These are phyloP conservation scores for Phaeosphaeria sp. DNA, from an alignment of 2,329 filamentous ascomycete species.

Conservation along the genomic window DNA sequence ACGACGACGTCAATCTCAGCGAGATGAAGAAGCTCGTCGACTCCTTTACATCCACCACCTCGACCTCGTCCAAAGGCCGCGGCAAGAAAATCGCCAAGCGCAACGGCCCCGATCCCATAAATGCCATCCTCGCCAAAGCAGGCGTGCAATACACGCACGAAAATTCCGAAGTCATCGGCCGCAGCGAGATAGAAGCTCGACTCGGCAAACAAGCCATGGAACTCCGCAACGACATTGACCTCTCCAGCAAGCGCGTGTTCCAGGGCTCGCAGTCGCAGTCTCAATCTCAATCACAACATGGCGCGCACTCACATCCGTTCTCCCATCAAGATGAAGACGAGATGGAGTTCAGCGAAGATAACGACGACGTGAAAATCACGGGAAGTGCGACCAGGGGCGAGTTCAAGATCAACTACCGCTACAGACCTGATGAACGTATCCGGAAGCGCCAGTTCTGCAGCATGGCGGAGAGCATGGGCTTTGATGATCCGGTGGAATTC, in stretches of 20 bases:
- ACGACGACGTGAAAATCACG: slow-evolving; percentile 19
- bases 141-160: slow-evolving; percentile 97
- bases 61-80: slow-evolving; percentile 27
- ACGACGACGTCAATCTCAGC: slow-evolving; percentile 50
- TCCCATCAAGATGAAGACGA: slow-evolving; percentile 22
- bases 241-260: slow-evolving; percentile 65
- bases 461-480: slow-evolving; percentile 84
- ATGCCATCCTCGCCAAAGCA: slow-evolving; percentile 85
- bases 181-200: slow-evolving; percentile 87
- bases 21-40: slow-evolving; percentile 65
- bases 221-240: slow-evolving; percentile 59
- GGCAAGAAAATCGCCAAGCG: slow-evolving; percentile 52
- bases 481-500: slow-evolving; percentile 79
- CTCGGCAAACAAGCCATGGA: slow-evolving; percentile 79
- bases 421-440: slow-evolving; percentile 77
- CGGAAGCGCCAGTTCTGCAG: slow-evolving; percentile 85
- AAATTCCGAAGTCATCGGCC: slow-evolving; percentile 92
- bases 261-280: slow-evolving; percentile 53
- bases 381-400: slow-evolving; percentile 32
- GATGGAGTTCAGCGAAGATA: slow-evolving; percentile 13
- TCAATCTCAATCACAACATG: slow-evolving; percentile 16
- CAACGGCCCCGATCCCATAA: slow-evolving; percentile 72
- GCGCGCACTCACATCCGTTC: slow-evolving; percentile 6
- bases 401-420: slow-evolving; percentile 62
- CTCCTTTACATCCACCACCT: slow-evolving; percentile 33